Base-by-base conservation (phyloP, 1,284 basidiomycete species). In the Ustilago crameri region DNA sequence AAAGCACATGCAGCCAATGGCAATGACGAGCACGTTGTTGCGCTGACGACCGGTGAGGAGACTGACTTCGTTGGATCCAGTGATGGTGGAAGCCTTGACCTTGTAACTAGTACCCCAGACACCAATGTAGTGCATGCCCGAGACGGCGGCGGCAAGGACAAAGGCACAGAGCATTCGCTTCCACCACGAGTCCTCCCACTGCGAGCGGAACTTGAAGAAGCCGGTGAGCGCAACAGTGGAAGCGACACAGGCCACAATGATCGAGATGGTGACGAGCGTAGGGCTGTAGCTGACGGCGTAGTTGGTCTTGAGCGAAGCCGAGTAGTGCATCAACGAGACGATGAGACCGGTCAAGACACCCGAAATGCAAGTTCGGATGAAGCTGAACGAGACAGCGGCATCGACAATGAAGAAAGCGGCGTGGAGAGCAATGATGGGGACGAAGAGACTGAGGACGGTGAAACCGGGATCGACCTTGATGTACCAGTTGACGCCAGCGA, bases 291-390 rank as follows among this genome's bases (percentile, higher is more conserved):
- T 63, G 48, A 78, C 78, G 40, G 51, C 51, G 55, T 83, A 82
- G 74, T 80, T 81, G 58, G 76, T 74, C 48, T 71, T 67, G 79
- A 86, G 86, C 2, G 84, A 81, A 12, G 86, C 85, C 30, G 85
- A 85, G 76, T 85, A 86, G 81, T 86, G 85, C 85, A 86, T 86
- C 41, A 85, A 78, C 70, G 80, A 77, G 92, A 94, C 85, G 89
- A 93, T 62, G 87, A 92, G 47, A 85, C 90, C 74, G 89, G 94
- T 84, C 88, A 93, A 84, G 85, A 91, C 45, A 87, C 92, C 70
- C 87, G 90, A 65, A 86, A 84, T 63, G 40, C 80, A 42, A 52
- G 84, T 83, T 54, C 85, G 82, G 78, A 82, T 83, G 23, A 82
- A 59, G 51, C 78, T 76, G 61, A 86, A 84, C 37, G 84, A 79